Conservation (phyloP, 2,329 filamentous ascomycete species). For the Pseudodiploospora longispora region DNA sequence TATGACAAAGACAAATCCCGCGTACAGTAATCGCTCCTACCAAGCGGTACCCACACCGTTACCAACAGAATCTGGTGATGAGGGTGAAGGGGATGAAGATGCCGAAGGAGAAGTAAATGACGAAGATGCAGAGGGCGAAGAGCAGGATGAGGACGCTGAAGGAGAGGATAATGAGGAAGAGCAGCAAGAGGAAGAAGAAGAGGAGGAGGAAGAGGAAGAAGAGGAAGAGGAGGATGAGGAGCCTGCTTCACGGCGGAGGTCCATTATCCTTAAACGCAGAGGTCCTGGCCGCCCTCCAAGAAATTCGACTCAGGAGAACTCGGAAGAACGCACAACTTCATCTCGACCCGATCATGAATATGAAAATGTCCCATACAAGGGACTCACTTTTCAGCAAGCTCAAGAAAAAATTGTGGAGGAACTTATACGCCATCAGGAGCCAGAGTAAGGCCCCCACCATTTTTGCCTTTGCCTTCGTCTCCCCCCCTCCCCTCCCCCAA, state of each 20-base stretch:
- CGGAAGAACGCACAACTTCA: slow-evolving; percentile 28
- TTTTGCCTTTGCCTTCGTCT: no score
- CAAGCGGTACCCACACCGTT: slow-evolving; percentile 66
- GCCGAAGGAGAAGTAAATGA: slow-evolving; percentile 20
- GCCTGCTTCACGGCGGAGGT: slow-evolving; percentile 25
- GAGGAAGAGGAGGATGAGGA: slow-evolving; percentile 21
- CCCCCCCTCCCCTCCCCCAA: background rate
- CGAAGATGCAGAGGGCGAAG: slow-evolving; percentile 24
- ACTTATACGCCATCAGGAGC: slow-evolving; percentile 59
- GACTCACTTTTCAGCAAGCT: slow-evolving; percentile 71
- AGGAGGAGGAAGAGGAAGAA: slow-evolving; percentile 19
- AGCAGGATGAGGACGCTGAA: slow-evolving; percentile 24
- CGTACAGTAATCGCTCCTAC: slow-evolving; percentile 63
- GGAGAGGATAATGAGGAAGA: slow-evolving; percentile 22
- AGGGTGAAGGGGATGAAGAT: slow-evolving; percentile 21
- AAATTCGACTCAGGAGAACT: slow-evolving; percentile 23
- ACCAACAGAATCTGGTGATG: slow-evolving; percentile 32
- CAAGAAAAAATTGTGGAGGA: slow-evolving; percentile 80
- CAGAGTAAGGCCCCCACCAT: slow-evolving; percentile 47
- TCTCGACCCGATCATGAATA: slow-evolving; percentile 45
- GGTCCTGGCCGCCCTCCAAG: slow-evolving; percentile 27
- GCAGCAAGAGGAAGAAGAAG: slow-evolving; percentile 18
- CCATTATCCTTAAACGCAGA: slow-evolving; percentile 32
- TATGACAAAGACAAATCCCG: slow-evolving; percentile 81
- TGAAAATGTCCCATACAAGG: slow-evolving; percentile 54